phyloP scores from a whole-genome alignment of 257 asterid genomes.

The Petunia axillaris region DNA sequence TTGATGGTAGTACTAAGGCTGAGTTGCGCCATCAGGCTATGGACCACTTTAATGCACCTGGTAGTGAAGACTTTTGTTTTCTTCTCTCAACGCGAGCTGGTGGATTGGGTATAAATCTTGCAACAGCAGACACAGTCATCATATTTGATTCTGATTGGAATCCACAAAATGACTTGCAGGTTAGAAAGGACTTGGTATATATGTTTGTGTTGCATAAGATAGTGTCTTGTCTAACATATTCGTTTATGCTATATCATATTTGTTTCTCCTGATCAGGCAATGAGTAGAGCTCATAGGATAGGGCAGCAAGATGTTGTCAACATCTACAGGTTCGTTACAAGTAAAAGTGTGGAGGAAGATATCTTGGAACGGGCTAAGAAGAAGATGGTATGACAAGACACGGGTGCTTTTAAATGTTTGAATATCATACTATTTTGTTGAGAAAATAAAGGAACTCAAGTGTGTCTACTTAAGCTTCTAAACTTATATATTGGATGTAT shows the following conservation, averaged over 20 bases:
- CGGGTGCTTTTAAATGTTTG: neutral
- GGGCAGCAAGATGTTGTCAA: constrained; percentile 99
- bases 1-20: constrained; percentile 98
- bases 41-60: constrained; percentile 99
- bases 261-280: constrained; percentile 62
- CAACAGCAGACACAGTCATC: constrained; percentile 98
- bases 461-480: neutral
- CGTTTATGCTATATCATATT: constrained; percentile 11
- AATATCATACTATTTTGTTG: constrained; percentile 16
- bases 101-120: constrained; percentile 98
- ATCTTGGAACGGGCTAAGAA: constrained; percentile 98
- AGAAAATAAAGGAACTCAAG: neutral
- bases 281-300: constrained; percentile 99
- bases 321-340: constrained; percentile 95
- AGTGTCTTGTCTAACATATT: constrained; percentile 23
- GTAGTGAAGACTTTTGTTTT: constrained; percentile 98
- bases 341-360: constrained; percentile 99
- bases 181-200: constrained; percentile 33
- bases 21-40: constrained; percentile 98
- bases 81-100: constrained; percentile 99
- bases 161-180: constrained; percentile 99
- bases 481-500: constrained; percentile 12
- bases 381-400: constrained; percentile 75
- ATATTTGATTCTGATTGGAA: constrained; percentile 99
- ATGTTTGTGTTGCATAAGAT: neutral